Percentiles rank a stretch among this genome's conserved stretches.
Evolutionary conservation across 2,329 filamentous ascomycete genomes (phyloP).

Genomic region (Raffaelea deltoideospora): DNA sequence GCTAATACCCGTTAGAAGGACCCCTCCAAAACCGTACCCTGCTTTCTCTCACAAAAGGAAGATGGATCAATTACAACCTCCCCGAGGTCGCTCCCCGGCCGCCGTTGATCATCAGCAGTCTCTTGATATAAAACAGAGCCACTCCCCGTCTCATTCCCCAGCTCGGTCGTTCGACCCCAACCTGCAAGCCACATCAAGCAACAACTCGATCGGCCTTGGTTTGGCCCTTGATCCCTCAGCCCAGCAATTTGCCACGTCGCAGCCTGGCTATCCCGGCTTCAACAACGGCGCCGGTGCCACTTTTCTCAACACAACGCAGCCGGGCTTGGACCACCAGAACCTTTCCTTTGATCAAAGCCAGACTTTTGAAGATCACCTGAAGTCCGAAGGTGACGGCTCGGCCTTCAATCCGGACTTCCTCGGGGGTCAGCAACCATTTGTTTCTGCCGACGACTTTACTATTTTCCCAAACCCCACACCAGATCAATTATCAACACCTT

Average conservation of each 20-base stretch:
- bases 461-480: conserved; percentile 43
- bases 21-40: neutral
- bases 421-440: conserved; percentile 28
- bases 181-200: conserved; percentile 17
- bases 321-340: conserved; percentile 15
- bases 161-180: conserved; percentile 36
- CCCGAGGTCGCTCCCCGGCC: conserved; percentile 47
- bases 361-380: conserved; percentile 27
- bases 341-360: conserved; percentile 26
- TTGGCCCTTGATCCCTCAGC: conserved; percentile 40
- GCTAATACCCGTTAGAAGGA: too few species aligned
- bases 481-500: conserved; percentile 45
- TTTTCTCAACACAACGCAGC: conserved; percentile 32
- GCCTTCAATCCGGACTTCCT: conserved; percentile 24
- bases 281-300: conserved; percentile 25
- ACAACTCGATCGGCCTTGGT: conserved; percentile 31
- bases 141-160: conserved; percentile 41
- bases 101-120: conserved; percentile 34
- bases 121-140: conserved; percentile 52
- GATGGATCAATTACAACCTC: conserved; percentile 37
- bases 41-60: conserved; percentile 5
- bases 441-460: conserved; percentile 44
- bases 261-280: conserved; percentile 30
- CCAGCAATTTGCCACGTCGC: conserved; percentile 23
- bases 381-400: conserved; percentile 14